Percentiles rank a stretch among this genome's conserved stretches.
Conservation (phyloP, 768 basidiomycete genomes). For the Exsudoporus frostii region DNA sequence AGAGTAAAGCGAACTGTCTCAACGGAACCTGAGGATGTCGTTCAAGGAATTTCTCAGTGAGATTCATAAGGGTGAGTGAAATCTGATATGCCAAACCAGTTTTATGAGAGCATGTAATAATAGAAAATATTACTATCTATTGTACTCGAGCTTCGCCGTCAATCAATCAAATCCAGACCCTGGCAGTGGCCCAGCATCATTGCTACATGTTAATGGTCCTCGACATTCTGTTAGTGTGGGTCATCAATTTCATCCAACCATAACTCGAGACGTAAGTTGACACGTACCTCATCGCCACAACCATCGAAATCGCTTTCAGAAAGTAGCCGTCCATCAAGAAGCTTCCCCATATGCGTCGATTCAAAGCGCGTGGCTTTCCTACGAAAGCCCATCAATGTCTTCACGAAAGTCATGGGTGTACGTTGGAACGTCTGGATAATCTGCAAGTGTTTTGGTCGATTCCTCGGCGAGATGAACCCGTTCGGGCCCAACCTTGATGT, state of each 20-base stretch:
- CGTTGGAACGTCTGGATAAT: constrained; percentile 27
- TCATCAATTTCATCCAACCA: too few relatives aligned
- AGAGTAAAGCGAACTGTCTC: constrained; percentile 27
- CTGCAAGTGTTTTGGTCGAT: constrained; percentile 9
- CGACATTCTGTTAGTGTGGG: too few relatives aligned
- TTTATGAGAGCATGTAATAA: too few relatives aligned
- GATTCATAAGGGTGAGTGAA: too few relatives aligned
- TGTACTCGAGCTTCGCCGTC: too few relatives aligned
- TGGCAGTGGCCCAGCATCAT: too few relatives aligned
- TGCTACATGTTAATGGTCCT: too few relatives aligned
- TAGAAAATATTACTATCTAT: too few relatives aligned
- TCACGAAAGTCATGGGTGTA: constrained; percentile 34
- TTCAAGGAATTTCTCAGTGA: too few relatives aligned
- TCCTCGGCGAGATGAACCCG: constrained; percentile 20
- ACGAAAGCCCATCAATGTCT: constrained; percentile 24
- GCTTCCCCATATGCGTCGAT: constrained; percentile 41
- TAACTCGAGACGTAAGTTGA: too few relatives aligned
- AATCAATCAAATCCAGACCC: too few relatives aligned
- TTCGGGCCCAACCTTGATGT: constrained; percentile 7
- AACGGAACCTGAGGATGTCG: constrained; percentile 21
- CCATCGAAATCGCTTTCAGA: constrained; percentile 7
- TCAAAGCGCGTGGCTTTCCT: constrained; percentile 40
- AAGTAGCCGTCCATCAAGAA: constrained; percentile 31
- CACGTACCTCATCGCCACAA: not conserved
- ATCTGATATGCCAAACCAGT: too few relatives aligned